These are phyloP conservation scores for Fomitopsis pulvina DNA, from an alignment of 768 basidiomycete genomes.

Conservation along the genomic window DNA sequence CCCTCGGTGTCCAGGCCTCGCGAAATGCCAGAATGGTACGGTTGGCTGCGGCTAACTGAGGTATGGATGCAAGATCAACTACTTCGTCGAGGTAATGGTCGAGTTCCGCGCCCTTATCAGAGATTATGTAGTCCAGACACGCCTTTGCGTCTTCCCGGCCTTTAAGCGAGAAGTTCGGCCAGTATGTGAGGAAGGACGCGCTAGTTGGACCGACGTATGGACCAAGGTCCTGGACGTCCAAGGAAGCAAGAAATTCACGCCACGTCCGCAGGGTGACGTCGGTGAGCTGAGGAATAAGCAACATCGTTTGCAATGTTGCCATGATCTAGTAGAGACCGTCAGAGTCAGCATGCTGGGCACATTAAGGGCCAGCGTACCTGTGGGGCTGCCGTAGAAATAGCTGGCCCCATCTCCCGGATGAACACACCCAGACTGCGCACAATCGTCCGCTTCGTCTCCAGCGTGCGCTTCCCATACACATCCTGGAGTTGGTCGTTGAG, in stretches of 20 bases:
- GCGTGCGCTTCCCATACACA: slow-evolving; percentile 67
- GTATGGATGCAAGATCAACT: slow-evolving; percentile 69
- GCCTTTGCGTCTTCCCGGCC: slow-evolving; percentile 48
- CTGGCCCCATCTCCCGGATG: slow-evolving; percentile 60
- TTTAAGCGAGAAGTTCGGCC: slow-evolving; percentile 53
- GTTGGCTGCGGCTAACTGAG: slow-evolving; percentile 47
- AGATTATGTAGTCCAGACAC: slow-evolving; percentile 65
- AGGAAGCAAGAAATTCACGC: slow-evolving; percentile 65
- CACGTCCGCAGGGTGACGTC: slow-evolving; percentile 77
- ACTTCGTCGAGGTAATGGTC: slow-evolving; percentile 64
- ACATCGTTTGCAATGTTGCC: slow-evolving; percentile 90
- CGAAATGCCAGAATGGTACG: slow-evolving; percentile 39
- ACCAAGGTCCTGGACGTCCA: slow-evolving; percentile 65
- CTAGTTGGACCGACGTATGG: slow-evolving; percentile 84
- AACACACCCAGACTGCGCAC: slow-evolving; percentile 73
- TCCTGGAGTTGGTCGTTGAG: slow-evolving; percentile 87
- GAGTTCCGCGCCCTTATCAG: slow-evolving; percentile 51
- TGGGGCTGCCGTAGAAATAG: slow-evolving; percentile 72
- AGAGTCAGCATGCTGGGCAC: not conserved
- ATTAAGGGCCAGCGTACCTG: slow-evolving; percentile 49
- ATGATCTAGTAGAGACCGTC: slow-evolving; percentile 62
- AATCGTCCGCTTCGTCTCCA: slow-evolving; percentile 65
- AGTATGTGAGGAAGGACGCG: slow-evolving; percentile 74
- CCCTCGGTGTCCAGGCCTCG: slow-evolving; percentile 41
- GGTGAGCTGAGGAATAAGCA: slow-evolving; percentile 68